These are phyloP conservation scores for Silene noctiflora DNA, from an alignment of 179 eudicot species.

Conservation along the genomic window DNA sequence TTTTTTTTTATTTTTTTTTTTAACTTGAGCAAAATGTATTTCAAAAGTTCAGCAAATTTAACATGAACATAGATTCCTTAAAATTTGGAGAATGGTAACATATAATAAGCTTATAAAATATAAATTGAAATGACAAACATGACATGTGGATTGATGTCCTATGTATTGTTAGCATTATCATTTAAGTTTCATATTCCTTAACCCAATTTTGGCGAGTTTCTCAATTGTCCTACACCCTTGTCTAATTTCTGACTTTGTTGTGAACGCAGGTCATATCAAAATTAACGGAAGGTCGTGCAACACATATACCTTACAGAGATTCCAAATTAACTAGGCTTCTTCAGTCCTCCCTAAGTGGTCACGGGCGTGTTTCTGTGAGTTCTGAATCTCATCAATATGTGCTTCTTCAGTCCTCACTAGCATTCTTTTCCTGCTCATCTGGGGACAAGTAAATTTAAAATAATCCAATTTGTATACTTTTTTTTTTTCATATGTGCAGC, in stretches of 20 bases:
- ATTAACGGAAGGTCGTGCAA: slow-evolving; percentile 82
- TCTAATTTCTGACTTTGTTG: slow-evolving; percentile 9
- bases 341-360: slow-evolving; percentile 97
- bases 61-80: background rate
- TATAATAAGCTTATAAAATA: background rate
- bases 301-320: slow-evolving; percentile 93
- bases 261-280: slow-evolving; percentile 82
- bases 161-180: no score
- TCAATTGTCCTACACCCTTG: background rate
- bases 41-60: background rate
- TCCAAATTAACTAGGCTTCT: slow-evolving; percentile 98
- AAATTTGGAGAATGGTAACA: background rate
- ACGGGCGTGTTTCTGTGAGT: slow-evolving; percentile 97
- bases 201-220: background rate
- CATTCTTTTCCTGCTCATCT: background rate
- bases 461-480: background rate
- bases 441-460: background rate
- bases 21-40: background rate
- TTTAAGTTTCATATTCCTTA: no score
- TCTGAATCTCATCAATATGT: slow-evolving; percentile 14
- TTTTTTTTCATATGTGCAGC: slow-evolving; percentile 44
- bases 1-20: no score
- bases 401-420: background rate
- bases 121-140: background rate
- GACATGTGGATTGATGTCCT: background rate